Evolutionary conservation across 2,329 filamentous ascomycete species (phyloP).

Genomic region (Akanthomyces muscarius): DNA sequence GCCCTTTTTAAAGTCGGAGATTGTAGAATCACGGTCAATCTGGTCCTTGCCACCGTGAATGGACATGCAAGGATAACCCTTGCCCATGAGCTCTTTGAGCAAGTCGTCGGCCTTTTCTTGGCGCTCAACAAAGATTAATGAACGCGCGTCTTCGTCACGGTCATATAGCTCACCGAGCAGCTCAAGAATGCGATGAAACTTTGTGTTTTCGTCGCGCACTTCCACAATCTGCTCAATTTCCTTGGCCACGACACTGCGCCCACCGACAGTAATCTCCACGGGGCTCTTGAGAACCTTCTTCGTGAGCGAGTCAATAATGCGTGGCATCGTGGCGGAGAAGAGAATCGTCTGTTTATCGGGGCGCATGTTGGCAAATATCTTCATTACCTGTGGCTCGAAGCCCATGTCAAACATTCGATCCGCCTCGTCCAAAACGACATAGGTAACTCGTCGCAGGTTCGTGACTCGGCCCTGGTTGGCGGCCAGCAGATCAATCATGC

Average conservation of each 20-base stretch:
- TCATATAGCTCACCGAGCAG: constrained; percentile 84
- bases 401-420: constrained; percentile 99
- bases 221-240: constrained; percentile 94
- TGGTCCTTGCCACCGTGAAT: constrained; percentile 95
- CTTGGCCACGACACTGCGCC: constrained; percentile 78
- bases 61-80: constrained; percentile 86
- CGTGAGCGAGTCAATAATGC: constrained; percentile 84
- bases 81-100: constrained; percentile 72
- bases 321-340: constrained; percentile 94
- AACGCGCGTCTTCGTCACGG: constrained; percentile 82
- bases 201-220: constrained; percentile 74
- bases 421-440: constrained; percentile 93
- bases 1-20: constrained; percentile 89
- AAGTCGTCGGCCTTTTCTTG: constrained; percentile 85
- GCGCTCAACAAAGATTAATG: constrained; percentile 86
- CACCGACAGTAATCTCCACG: constrained; percentile 88
- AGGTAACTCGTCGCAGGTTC: constrained; percentile 83
- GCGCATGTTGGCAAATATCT: constrained; percentile 86
- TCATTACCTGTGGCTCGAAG: constrained; percentile 97
- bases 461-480: constrained; percentile 94
- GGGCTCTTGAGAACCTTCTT: constrained; percentile 83
- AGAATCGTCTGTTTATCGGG: constrained; percentile 91
- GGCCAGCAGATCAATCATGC: constrained; percentile 90
- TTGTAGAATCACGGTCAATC: constrained; percentile 86
- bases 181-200: constrained; percentile 80